Percentiles rank a stretch among this genome's conserved stretches.
phyloP scores from a whole-genome alignment of 1,139 yeast species.

The Taphrina pruni region DNA sequence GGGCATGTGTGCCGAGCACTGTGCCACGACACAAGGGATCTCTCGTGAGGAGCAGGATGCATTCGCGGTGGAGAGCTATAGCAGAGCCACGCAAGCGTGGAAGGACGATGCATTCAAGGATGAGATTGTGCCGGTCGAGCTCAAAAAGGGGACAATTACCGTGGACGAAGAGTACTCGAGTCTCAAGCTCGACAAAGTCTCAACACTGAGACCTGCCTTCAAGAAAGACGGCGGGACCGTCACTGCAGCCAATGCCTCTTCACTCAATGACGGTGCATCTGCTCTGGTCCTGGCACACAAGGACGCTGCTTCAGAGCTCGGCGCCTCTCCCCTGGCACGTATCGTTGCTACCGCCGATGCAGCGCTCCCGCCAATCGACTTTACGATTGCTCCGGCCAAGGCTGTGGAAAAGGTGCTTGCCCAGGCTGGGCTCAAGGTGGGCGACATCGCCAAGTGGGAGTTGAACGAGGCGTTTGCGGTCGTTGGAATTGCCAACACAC shows the following conservation, averaged over 20 bases:
- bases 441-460: slow-evolving; percentile 70
- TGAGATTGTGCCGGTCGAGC: slow-evolving; percentile 86
- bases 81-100: slow-evolving; percentile 80
- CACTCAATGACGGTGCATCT: slow-evolving; percentile 93
- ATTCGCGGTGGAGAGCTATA: slow-evolving; percentile 85
- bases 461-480: slow-evolving; percentile 94
- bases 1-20: slow-evolving; percentile 97
- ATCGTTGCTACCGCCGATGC: slow-evolving; percentile 93
- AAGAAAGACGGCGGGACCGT: slow-evolving; percentile 73
- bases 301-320: slow-evolving; percentile 67
- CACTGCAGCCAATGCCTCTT: slow-evolving; percentile 92
- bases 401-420: slow-evolving; percentile 85
- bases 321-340: slow-evolving; percentile 71
- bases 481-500: slow-evolving; percentile 84
- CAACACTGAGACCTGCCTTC: slow-evolving; percentile 88
- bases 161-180: slow-evolving; percentile 76
- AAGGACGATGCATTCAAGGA: slow-evolving; percentile 74
- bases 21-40: slow-evolving; percentile 74
- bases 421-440: slow-evolving; percentile 60
- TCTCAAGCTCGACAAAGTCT: slow-evolving; percentile 74
- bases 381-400: slow-evolving; percentile 89
- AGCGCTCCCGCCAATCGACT: slow-evolving; percentile 86
- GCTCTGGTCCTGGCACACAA: slow-evolving; percentile 84
- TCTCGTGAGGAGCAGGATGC: slow-evolving; percentile 78
- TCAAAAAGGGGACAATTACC: slow-evolving; percentile 75